Conservation (phyloP, 768 basidiomycete genomes). For the Fibroporia radiculosa region DNA sequence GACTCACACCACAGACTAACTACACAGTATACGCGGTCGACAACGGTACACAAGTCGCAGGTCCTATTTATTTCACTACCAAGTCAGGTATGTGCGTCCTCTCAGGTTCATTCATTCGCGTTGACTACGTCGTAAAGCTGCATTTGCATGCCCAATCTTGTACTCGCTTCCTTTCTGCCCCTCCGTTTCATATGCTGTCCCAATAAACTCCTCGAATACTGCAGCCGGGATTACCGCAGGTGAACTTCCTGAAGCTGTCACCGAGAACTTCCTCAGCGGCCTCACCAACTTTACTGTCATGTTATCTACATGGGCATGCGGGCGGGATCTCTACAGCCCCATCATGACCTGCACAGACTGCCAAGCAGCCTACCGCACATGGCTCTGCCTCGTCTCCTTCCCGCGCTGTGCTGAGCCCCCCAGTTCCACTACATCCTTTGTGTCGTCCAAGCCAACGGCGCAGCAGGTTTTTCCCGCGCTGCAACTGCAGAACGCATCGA, state of each 20-base stretch:
- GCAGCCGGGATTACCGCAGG: slow-evolving; percentile 38
- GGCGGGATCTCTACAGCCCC: slow-evolving; percentile 73
- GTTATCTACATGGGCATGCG: slow-evolving; percentile 70
- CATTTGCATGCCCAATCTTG: slow-evolving; percentile 64
- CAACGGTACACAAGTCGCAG: slow-evolving; percentile 47
- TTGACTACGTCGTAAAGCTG: slow-evolving; percentile 28
- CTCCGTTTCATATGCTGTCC: slow-evolving; percentile 57
- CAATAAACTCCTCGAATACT: slow-evolving; percentile 44
- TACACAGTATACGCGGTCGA: slow-evolving; percentile 69
- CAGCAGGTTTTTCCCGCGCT: slow-evolving; percentile 45
- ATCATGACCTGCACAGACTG: slow-evolving; percentile 74
- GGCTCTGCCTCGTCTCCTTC: slow-evolving; percentile 71
- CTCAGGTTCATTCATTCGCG: neutral
- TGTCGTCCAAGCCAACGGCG: slow-evolving; percentile 15
- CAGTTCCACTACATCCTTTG: slow-evolving; percentile 18
- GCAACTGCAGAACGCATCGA: slow-evolving; percentile 30
- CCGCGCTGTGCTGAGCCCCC: slow-evolving; percentile 61
- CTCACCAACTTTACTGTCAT: slow-evolving; percentile 70
- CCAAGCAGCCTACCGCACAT: slow-evolving; percentile 60
- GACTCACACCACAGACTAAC: slow-evolving; percentile 58
- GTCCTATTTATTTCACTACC: slow-evolving; percentile 65
- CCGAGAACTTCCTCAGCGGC: slow-evolving; percentile 43
- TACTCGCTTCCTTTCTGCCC: slow-evolving; percentile 74
- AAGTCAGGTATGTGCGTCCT: slow-evolving; percentile 50
- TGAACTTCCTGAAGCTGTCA: slow-evolving; percentile 43